phyloP scores from a whole-genome alignment of 805 yeast genomes.

The Grigorovia jiainica region DNA sequence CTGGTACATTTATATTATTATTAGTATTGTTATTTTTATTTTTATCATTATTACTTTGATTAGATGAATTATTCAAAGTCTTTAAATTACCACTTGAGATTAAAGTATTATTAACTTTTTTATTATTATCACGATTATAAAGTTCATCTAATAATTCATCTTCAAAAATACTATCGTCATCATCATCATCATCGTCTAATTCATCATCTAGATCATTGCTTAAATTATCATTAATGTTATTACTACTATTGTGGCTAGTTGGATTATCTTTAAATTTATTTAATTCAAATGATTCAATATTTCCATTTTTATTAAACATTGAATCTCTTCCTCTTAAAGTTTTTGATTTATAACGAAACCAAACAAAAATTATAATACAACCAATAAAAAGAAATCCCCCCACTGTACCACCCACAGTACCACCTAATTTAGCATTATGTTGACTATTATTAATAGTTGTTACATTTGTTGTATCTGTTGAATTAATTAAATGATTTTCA shows the following conservation, averaged over 20 bases:
- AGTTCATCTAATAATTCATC: background rate
- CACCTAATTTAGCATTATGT: constrained; percentile 67
- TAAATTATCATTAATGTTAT: constrained; percentile 12
- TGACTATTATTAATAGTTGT: constrained; percentile 24
- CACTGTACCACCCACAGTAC: constrained; percentile 64
- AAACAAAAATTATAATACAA: constrained; percentile 29
- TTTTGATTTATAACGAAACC: constrained; percentile 33
- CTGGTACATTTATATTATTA: background rate
- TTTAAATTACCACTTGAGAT: background rate
- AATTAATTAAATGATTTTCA: constrained; percentile 1
- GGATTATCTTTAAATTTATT: constrained; percentile 21
- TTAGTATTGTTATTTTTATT: background rate
- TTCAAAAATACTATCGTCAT: background rate
- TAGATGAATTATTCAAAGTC: no score
- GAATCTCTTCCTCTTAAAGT: constrained; percentile 21
- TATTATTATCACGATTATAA: background rate
- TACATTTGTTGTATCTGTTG: constrained; percentile 2
- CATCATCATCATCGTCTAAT: constrained; percentile 9
- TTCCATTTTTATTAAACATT: constrained; percentile 15
- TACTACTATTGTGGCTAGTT: no score
- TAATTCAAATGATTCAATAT: constrained; percentile 5
- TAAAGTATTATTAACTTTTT: background rate
- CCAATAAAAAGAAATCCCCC: constrained; percentile 47
- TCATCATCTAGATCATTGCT: constrained; percentile 11
- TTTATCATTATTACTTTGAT: no score